Percentiles rank a stretch among this genome's conserved stretches.
phyloP scores from a whole-genome alignment of 176 grass and related monocot species.

The Poa annua region DNA sequence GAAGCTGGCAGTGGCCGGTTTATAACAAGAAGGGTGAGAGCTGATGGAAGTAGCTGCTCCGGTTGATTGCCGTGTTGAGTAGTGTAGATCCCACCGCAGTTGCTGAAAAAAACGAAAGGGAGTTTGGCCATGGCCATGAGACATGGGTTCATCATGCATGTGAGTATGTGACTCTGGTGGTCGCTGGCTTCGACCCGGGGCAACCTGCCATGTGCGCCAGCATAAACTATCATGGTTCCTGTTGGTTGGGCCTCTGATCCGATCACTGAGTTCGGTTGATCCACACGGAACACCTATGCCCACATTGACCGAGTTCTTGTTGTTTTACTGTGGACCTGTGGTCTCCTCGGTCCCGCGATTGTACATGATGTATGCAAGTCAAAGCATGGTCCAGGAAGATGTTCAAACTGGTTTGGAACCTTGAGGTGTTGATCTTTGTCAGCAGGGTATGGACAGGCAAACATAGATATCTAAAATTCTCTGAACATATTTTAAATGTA shows the following conservation, averaged over 20 bases:
- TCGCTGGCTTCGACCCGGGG: slow-evolving; percentile 46
- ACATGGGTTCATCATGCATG: not conserved
- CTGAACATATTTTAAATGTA: not conserved
- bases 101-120: not conserved
- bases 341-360: not conserved
- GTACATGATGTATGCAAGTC: slow-evolving; percentile 15
- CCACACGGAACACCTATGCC: slow-evolving; percentile 7
- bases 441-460: not conserved
- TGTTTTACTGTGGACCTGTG: not conserved
- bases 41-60: not conserved
- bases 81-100: slow-evolving; percentile 26
- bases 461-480: not conserved
- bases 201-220: slow-evolving; percentile 54
- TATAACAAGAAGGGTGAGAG: slow-evolving; percentile 27
- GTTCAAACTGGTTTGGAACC: slow-evolving; percentile 14
- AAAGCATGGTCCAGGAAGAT: slow-evolving; percentile 1
- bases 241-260: slow-evolving; percentile 33
- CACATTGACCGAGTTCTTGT: slow-evolving; percentile 22
- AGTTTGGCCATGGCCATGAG: not conserved
- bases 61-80: slow-evolving; percentile 40
- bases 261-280: slow-evolving; percentile 38
- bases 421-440: not conserved
- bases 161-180: slow-evolving; percentile 22
- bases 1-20: not conserved
- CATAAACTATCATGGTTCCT: slow-evolving; percentile 11